Evolutionary conservation across 1,139 yeast genomes (phyloP).

Genomic region (Suzukiozyma palmioleophila): DNA sequence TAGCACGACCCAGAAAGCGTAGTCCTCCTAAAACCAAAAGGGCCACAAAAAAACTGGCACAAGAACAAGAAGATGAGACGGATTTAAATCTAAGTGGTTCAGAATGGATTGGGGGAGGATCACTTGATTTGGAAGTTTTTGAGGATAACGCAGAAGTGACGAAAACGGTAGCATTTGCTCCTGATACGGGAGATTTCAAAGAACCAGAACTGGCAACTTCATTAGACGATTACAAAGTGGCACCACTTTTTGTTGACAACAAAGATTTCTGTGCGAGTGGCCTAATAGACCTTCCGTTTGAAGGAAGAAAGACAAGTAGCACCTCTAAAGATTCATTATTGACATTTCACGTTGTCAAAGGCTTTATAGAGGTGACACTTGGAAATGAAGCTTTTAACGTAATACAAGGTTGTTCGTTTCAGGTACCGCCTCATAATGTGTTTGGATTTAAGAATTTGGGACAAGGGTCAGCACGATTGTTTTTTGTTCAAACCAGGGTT

Average conservation of each 20-base stretch:
- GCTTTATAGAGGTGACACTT: slow-evolving; percentile 64
- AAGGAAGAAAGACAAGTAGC: slow-evolving; percentile 59
- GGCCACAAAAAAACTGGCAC: slow-evolving; percentile 6
- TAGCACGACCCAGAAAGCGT: slow-evolving; percentile 12
- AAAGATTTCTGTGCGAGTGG: slow-evolving; percentile 74
- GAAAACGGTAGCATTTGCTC: slow-evolving; percentile 66
- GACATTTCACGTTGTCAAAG: slow-evolving; percentile 70
- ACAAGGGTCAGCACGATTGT: slow-evolving; percentile 52
- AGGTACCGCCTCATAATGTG: slow-evolving; percentile 72
- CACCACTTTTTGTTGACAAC: slow-evolving; percentile 64
- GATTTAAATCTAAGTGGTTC: slow-evolving; percentile 46
- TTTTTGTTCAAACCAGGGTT: slow-evolving; percentile 65
- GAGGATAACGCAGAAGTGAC: slow-evolving; percentile 41
- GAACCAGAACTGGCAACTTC: slow-evolving; percentile 6
- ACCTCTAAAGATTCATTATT: slow-evolving; percentile 66
- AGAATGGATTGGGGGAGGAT: slow-evolving; percentile 52
- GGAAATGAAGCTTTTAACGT: slow-evolving; percentile 59
- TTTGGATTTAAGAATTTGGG: slow-evolving; percentile 65
- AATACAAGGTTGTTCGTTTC: slow-evolving; percentile 72
- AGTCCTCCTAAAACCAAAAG: slow-evolving; percentile 12
- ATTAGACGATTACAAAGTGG: slow-evolving; percentile 57
- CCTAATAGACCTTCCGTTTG: slow-evolving; percentile 60
- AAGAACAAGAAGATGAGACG: slow-evolving; percentile 30
- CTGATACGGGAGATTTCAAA: slow-evolving; percentile 49
- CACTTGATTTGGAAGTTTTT: slow-evolving; percentile 46